Evolutionary conservation across 371 early-diverging fungal species (phyloP), one percentile per base, ranked within the genome.

Genomic region (Mortierella sp.): DNA sequence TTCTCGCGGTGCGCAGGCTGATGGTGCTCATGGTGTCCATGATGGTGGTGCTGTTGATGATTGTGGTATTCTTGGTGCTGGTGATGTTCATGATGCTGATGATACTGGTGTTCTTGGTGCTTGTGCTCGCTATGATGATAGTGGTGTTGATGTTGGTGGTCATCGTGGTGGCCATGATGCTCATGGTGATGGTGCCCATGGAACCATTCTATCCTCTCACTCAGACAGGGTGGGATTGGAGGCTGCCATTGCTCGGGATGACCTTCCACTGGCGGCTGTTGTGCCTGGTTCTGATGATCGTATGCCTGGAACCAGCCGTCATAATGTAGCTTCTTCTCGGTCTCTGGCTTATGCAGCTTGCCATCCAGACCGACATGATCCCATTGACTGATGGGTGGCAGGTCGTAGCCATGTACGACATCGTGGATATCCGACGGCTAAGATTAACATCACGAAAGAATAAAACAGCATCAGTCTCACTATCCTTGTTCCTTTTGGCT

Each of bases 341-440:
- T 24, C 9, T 71, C 70, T 34, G 69, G 74, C n/a, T 66, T 73
- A 11, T 76, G 69, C 2, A 63, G 53, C 16, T 67, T 73, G 2
- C 78, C 67, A 34, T 83, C 79, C 52, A 83, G 4, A 31, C 84
- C 84, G 31, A 83, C 45, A 53, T 47, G 70, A 48, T 83, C 84
- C 79, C 79, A 83, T 43, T 79, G 76, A 68, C 84, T 83, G 43
- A 31, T 34, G 4, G 76, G 73, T 10, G 79, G 79, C 43, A 78
- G 55, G 37, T 73, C 76, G 44, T 83, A 83, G 19, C 76, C 84
- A 64, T 83, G 84, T 11, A 68, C 58, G 24, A 83, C 84, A 43
- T 83, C 84, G 63, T 83, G 84, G 26, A 83, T 74, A 70, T 83
- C 84, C 14, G 84, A 75, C 8, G 79, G 79, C 84, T 83, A 67